Percentiles rank a stretch among this genome's conserved stretches.
Conservation (phyloP, 768 basidiomycete genomes). For the Phallus indusiatus region DNA sequence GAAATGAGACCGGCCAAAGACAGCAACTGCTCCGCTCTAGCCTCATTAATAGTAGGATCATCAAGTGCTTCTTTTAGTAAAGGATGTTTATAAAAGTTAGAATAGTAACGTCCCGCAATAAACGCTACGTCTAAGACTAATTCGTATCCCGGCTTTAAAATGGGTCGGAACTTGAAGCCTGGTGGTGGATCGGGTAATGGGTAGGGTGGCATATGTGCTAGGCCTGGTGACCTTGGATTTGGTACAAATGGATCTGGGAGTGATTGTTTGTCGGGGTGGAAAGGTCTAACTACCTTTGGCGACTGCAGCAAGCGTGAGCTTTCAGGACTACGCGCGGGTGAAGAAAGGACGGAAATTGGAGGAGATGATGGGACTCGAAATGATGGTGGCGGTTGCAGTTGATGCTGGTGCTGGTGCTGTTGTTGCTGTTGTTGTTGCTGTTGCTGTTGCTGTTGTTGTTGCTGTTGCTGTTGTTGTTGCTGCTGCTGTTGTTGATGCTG, state of each 20-base stretch:
- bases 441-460: too few relatives aligned
- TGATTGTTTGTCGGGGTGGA: background rate
- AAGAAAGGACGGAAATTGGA: background rate
- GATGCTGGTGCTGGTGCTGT: too few relatives aligned
- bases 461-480: too few relatives aligned
- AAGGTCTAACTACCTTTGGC: background rate
- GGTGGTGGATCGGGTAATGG: slow-evolving; percentile 54
- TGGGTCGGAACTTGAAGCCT: slow-evolving; percentile 61
- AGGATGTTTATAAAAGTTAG: slow-evolving; percentile 57
- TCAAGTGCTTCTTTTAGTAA: slow-evolving; percentile 27
- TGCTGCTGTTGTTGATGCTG: too few relatives aligned
- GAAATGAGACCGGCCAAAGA: slow-evolving; percentile 3
- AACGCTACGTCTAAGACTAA: slow-evolving; percentile 58
- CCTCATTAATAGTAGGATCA: background rate
- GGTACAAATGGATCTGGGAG: background rate
- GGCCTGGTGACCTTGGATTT: background rate
- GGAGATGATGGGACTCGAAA: too few relatives aligned
- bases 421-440: too few relatives aligned
- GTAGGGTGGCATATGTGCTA: slow-evolving; percentile 18
- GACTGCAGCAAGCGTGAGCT: background rate
- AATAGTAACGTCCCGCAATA: slow-evolving; percentile 76
- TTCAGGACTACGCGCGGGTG: background rate
- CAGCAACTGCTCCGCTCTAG: background rate
- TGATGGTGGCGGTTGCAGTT: too few relatives aligned
- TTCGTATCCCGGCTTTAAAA: slow-evolving; percentile 53